Evolutionary conservation across 192 early-diverging fungal species (phyloP), one percentile per base, ranked within the genome.

Genomic region (Coemansia sp.): DNA sequence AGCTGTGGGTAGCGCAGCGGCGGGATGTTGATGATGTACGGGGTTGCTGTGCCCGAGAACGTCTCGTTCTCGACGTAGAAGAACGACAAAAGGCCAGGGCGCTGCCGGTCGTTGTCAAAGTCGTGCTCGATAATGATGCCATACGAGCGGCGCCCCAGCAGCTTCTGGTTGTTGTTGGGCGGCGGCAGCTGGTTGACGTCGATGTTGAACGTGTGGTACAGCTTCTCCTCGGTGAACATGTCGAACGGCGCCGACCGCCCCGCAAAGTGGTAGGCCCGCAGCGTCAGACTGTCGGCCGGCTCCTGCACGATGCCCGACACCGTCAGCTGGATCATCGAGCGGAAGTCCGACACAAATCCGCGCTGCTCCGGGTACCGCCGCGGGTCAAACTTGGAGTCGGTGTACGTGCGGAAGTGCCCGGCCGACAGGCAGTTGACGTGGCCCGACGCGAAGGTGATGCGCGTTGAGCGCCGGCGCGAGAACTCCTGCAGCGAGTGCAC

Each of bases 271-370:
- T 69, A 76, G 7, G 72, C 72, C 8, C 62, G 51, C 32, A 89
- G 70, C 1, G 83, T 76, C 32, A 72, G 56, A 34, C 85, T 61
- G 27, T 89, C 78, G 7, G 79, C 83, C 5, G 90, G 87, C 29
- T 81, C 79, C 73, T 89, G 87, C 58, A 85, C 83, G 61, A 89
- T 80, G 9, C 86, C 90, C 28, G 81, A 83, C 8, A 88, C 87
- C 1, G 89, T 79, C 22, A 92, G 67, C 73, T 92, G 88, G 35
- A 82, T 80, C 90, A 92, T 92, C 33, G 81, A 78, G 18, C 83
- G 76, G 53, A 76, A 87, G 50, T 92, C 90, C 33, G 61, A 60
- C 36, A 56, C 53, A 43, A 73, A 73, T 0, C 71, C 71, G n/a
- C 71, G 63, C 44, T 67, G 79, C 59, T 81, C 75, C 0, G 71